Conservation (phyloP, 2,329 filamentous ascomycete genomes). For the Fusarium mundagurra region DNA sequence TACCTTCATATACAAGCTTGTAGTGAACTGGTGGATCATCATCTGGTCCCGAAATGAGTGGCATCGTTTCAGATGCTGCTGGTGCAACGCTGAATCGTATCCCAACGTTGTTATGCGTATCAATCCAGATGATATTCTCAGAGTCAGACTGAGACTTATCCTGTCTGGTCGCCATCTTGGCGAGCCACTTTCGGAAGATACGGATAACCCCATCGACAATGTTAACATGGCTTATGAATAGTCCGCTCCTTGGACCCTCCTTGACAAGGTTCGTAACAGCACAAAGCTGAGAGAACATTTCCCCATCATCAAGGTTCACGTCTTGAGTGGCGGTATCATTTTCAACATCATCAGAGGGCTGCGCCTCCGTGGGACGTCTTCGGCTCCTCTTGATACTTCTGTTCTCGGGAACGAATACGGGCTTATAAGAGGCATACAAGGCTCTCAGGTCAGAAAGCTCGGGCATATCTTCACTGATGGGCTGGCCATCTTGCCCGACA, state of each 20-base stretch:
- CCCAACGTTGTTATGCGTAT: constrained; percentile 69
- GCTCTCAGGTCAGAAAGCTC: constrained; percentile 55
- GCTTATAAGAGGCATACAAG: constrained; percentile 77
- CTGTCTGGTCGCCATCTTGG: constrained; percentile 47
- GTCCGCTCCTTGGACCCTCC: constrained; percentile 66
- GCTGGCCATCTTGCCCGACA: constrained; percentile 32
- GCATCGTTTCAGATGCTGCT: constrained; percentile 52
- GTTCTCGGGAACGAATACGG: constrained; percentile 66
- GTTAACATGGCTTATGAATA: constrained; percentile 72
- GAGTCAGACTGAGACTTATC: background rate
- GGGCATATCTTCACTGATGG: constrained; percentile 8
- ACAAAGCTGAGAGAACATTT: constrained; percentile 80
- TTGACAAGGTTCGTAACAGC: constrained; percentile 75
- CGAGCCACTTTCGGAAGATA: constrained; percentile 78
- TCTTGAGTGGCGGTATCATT: constrained; percentile 65
- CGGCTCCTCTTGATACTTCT: constrained; percentile 47
- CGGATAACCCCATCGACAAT: constrained; percentile 75
- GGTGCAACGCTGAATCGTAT: constrained; percentile 70
- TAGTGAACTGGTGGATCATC: constrained; percentile 77
- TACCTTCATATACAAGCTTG: constrained; percentile 77
- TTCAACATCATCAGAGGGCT: constrained; percentile 24
- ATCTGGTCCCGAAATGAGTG: constrained; percentile 65
- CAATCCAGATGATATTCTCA: constrained; percentile 72
- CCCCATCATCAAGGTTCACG: constrained; percentile 73
- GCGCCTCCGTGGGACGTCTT: constrained; percentile 7